Evolutionary conservation across 805 yeast genomes (phyloP).

Genomic region (Hanseniaspora taiwanica): DNA sequence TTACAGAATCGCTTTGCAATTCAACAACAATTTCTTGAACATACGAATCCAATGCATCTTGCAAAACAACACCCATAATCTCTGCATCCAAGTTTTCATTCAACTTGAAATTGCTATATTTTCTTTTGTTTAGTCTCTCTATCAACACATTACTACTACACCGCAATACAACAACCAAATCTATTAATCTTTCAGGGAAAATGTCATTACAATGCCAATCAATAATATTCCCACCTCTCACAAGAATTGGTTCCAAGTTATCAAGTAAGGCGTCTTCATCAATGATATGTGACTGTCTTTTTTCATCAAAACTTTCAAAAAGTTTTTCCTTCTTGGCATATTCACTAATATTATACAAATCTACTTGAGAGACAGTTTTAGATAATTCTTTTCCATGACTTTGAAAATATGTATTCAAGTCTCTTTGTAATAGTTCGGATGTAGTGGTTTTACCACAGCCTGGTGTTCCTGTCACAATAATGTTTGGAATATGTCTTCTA

Average conservation of each 20-base stretch:
- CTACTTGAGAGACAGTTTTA: conserved; percentile 28
- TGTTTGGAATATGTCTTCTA: conserved; percentile 41
- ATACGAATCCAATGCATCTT: conserved; percentile 79
- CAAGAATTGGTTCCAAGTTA: conserved; percentile 60
- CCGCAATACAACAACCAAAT: conserved; percentile 78
- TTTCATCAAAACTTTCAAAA: conserved; percentile 76
- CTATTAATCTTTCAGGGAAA: conserved; percentile 86
- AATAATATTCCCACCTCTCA: conserved; percentile 74
- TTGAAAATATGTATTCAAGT: conserved; percentile 4
- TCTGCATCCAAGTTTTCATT: conserved; percentile 92
- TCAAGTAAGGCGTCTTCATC: conserved; percentile 87
- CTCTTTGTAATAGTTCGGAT: conserved; percentile 17
- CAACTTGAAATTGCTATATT: conserved; percentile 68
- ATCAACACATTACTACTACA: conserved; percentile 59
- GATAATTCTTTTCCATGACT: conserved; percentile 61
- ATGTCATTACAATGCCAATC: conserved; percentile 98
- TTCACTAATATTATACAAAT: conserved; percentile 57
- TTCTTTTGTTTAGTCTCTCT: conserved; percentile 65
- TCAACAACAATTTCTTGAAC: conserved; percentile 73
- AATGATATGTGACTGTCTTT: conserved; percentile 72
- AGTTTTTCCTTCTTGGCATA: conserved; percentile 68
- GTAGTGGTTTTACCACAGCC: conserved; percentile 31
- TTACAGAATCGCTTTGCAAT: conserved; percentile 55
- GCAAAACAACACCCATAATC: conserved; percentile 82
- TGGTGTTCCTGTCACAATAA: conserved; percentile 91